Percentiles rank a stretch among this genome's conserved stretches.
Conservation (phyloP, 768 basidiomycete species). For the Macrolepiota fuliginosa region DNA sequence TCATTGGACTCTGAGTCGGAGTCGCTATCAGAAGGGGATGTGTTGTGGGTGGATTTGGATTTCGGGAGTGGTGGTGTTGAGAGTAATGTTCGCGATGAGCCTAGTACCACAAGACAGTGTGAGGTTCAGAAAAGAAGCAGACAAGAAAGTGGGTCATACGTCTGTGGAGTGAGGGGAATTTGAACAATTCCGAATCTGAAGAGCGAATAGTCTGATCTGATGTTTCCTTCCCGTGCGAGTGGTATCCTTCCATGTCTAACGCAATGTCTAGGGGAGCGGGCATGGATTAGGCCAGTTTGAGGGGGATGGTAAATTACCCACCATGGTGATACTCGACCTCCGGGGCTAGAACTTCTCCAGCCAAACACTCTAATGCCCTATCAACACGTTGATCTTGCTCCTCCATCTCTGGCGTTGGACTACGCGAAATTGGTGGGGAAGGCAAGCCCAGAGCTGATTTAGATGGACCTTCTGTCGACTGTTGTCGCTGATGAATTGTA, state of each 20-base stretch:
- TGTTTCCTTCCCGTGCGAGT: constrained; percentile 42
- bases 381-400: constrained; percentile 46
- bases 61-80: constrained; percentile 16
- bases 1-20: constrained; percentile 15
- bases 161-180: constrained; percentile 18
- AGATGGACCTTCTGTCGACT: constrained; percentile 12
- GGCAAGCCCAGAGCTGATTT: constrained; percentile 17
- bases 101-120: not conserved
- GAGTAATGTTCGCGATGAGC: not conserved
- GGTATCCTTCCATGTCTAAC: constrained; percentile 83
- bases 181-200: constrained; percentile 16
- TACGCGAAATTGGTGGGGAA: constrained; percentile 29
- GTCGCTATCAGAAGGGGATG: constrained; percentile 19
- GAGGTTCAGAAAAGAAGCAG: not conserved
- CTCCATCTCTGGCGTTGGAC: constrained; percentile 29
- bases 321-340: constrained; percentile 63
- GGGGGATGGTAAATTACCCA: constrained; percentile 20
- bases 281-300: not conserved
- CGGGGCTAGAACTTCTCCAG: constrained; percentile 44
- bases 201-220: constrained; percentile 42
- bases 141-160: not conserved
- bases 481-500: constrained; percentile 24
- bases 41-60: constrained; percentile 17
- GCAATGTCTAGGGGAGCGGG: constrained; percentile 55
- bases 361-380: constrained; percentile 44